These are phyloP conservation scores for Calonectria montana DNA, from an alignment of 2,329 filamentous ascomycete genomes.

Conservation along the genomic window DNA sequence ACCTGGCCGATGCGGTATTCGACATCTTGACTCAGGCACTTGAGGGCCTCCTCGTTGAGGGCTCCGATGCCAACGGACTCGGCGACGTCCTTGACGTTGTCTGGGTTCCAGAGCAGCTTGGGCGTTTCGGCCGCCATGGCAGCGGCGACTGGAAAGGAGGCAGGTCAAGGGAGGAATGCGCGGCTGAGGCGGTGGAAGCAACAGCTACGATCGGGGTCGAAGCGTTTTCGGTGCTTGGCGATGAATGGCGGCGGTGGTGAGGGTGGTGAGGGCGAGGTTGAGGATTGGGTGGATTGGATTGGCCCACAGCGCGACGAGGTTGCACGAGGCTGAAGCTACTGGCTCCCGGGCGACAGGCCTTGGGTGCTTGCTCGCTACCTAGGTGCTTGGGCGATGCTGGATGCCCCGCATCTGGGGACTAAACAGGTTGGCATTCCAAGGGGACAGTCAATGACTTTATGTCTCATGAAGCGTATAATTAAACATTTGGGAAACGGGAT, in stretches of 20 bases:
- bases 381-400: background rate
- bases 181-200: background rate
- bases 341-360: background rate
- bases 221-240: background rate
- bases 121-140: slow-evolving; percentile 54
- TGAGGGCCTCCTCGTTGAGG: slow-evolving; percentile 86
- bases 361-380: background rate
- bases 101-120: slow-evolving; percentile 90
- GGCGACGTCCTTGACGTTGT: slow-evolving; percentile 95
- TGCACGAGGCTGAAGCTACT: slow-evolving; percentile 12
- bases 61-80: slow-evolving; percentile 91
- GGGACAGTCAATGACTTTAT: background rate
- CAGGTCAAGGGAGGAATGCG: background rate
- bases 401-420: background rate
- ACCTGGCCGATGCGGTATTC: slow-evolving; percentile 96
- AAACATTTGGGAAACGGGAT: no score
- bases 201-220: background rate
- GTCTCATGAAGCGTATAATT: background rate
- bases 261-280: background rate
- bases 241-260: background rate
- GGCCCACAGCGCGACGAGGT: slow-evolving; percentile 14
- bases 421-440: background rate
- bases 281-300: slow-evolving; percentile 15
- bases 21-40: slow-evolving; percentile 90
- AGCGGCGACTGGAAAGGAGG: slow-evolving; percentile 1